Base-by-base conservation (phyloP, 116 monocot species). In the Papilionanthe hybrid region DNA sequence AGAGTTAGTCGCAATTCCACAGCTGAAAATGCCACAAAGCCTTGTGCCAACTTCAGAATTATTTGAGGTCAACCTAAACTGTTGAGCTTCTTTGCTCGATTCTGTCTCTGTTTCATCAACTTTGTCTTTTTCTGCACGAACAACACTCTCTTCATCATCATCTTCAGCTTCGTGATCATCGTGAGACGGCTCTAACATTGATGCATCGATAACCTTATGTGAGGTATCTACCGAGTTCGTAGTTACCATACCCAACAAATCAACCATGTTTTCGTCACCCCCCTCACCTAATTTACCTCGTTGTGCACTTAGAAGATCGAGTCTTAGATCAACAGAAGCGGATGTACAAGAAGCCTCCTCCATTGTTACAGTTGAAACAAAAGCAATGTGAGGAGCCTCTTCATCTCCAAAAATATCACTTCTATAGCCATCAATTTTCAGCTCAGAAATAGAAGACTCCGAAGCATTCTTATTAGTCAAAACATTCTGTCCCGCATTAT, bases 191-290 rank as follows among this genome's bases (percentile, higher is more conserved):
- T 96, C 96, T 32, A 83, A 42, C 99, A 95, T 93, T 3, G 89
- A 90, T 19, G 89, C 84, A 78, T 99, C 99, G 86, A 92, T 85
- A 44, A 77, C 85, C 60, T 90, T 90, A 23, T 79, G 86, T 7
- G 81, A 68, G 67, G 72, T 68, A 75, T 92, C 87, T 13, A 75
- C 50, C 25, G 66, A 55, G 37, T 75, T 86, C 81, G 80, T 55
- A 79, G 83, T 90, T 18, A 83, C 30, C n/a, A 78, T 82, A 30
- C 88, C 85, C 17, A 88, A 86, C 29, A 91, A 79, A 80, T 99
- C 99, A 32, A 87, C 82, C 99, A 99, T 99, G 75, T 83, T 99
- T 82, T 95, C 99, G 88, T 99, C 99, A 41, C 87, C 91, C 65
- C 90, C 89, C 82, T 99, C 99, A 81, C 82, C 81, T 45, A 79